A percentile compares a stretch with the other conserved stretches of the same genome.
These are phyloP conservation scores for Picochlorum sp. DNA, from an alignment of 139 green algal species.

Conservation along the genomic window DNA sequence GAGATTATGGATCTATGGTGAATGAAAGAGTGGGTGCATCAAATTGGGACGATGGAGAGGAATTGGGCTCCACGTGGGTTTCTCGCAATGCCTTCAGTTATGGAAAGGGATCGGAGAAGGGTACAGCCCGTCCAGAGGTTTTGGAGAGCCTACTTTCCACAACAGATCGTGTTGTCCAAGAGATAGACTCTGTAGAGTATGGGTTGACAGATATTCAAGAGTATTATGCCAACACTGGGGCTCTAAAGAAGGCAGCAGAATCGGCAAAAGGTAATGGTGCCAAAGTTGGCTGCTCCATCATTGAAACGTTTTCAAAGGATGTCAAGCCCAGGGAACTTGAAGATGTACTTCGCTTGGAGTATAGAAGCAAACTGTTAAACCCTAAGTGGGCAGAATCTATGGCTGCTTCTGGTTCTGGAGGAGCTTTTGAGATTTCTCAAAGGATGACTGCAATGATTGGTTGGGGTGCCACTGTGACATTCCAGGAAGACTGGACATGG, in stretches of 20 bases:
- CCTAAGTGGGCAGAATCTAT: constrained; percentile 89
- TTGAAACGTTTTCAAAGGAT: constrained; percentile 76
- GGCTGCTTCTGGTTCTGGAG: constrained; percentile 76
- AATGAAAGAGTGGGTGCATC: constrained; percentile 87
- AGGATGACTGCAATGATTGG: constrained; percentile 91
- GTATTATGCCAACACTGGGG: constrained; percentile 56
- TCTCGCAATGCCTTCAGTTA: constrained; percentile 92
- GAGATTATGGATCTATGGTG: constrained; percentile 97
- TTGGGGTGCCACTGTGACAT: constrained; percentile 85
- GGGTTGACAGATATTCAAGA: constrained; percentile 80
- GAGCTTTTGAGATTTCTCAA: constrained; percentile 89
- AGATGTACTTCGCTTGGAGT: constrained; percentile 88
- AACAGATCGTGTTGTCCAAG: constrained; percentile 71
- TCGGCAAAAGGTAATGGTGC: constrained; percentile 24
- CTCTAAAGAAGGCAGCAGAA: constrained; percentile 72
- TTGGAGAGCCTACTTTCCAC: constrained; percentile 62
- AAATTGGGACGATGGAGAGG: constrained; percentile 65
- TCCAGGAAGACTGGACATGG: constrained; percentile 87
- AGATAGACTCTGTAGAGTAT: constrained; percentile 97
- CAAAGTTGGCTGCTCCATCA: constrained; percentile 57
- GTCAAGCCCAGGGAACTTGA: constrained; percentile 69
- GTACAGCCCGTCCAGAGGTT: constrained; percentile 63
- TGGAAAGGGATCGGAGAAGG: constrained; percentile 62
- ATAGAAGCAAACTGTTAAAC: constrained; percentile 95
- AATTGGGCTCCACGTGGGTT: constrained; percentile 93